A percentile compares a stretch with the other conserved stretches of the same genome.
Evolutionary conservation across 2,329 filamentous ascomycete species (phyloP).

Genomic region (Xylaria sp.): DNA sequence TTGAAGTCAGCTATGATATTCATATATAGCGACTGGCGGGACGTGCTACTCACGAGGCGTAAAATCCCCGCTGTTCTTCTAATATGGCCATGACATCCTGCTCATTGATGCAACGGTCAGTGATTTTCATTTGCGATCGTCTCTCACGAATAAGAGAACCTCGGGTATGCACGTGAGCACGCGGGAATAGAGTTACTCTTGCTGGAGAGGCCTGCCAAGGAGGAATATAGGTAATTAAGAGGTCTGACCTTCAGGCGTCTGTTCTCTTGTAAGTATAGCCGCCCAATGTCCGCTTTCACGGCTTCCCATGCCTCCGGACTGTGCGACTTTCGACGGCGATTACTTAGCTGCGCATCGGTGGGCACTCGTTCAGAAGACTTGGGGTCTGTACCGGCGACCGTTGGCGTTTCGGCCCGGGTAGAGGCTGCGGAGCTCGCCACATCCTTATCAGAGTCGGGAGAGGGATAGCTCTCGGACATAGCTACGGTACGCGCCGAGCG

Average conservation of each 20-base stretch:
- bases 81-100: conserved; percentile 48
- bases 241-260: conserved; percentile 46
- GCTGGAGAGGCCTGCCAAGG: neutral
- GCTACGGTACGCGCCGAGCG: conserved; percentile 10
- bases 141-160: neutral
- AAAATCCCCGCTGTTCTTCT: conserved; percentile 43
- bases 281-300: conserved; percentile 44
- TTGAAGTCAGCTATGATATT: conserved; percentile 17
- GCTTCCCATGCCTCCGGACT: conserved; percentile 41
- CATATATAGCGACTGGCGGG: neutral
- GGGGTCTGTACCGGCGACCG: conserved; percentile 15
- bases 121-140: neutral
- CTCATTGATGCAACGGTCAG: conserved; percentile 20
- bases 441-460: conserved; percentile 25
- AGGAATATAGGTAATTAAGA: neutral
- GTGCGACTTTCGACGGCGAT: conserved; percentile 42
- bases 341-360: conserved; percentile 21
- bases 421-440: conserved; percentile 16
- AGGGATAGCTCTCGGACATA: conserved; percentile 24
- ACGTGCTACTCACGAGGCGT: conserved; percentile 44
- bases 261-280: conserved; percentile 48
- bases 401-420: conserved; percentile 15
- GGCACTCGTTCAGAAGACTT: conserved; percentile 18
- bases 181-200: neutral
- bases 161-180: neutral